These are phyloP conservation scores for Clitoria ternatea DNA, from an alignment of 306 rosid genomes.

Conservation along the genomic window DNA sequence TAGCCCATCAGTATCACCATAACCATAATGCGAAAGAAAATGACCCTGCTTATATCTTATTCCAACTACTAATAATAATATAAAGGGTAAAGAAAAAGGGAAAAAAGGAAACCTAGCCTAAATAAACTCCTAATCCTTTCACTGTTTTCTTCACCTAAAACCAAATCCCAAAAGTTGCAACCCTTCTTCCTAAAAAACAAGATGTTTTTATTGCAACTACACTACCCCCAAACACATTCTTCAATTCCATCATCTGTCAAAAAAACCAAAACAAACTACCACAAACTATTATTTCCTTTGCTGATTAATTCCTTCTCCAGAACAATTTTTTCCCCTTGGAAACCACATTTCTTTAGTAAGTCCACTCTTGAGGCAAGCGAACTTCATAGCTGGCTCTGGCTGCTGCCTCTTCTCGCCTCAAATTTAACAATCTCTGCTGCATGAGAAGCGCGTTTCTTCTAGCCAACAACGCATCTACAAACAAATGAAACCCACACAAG, in stretches of 20 bases:
- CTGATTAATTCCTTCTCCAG: neutral
- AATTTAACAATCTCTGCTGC: slow-evolving; percentile 37
- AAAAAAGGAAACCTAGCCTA: neutral
- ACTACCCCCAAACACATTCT: slow-evolving; percentile 45
- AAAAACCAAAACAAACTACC: slow-evolving; percentile 27
- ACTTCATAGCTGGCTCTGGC: slow-evolving; percentile 49
- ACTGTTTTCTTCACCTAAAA: slow-evolving; percentile 27
- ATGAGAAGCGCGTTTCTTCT: slow-evolving; percentile 46
- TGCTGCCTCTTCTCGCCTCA: slow-evolving; percentile 41
- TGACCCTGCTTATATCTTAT: slow-evolving; percentile 35
- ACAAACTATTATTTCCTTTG: slow-evolving; percentile 23
- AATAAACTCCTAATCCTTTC: slow-evolving; percentile 21
- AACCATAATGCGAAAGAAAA: slow-evolving; percentile 20
- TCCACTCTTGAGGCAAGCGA: slow-evolving; percentile 84
- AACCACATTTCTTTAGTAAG: slow-evolving; percentile 45
- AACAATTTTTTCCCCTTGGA: neutral
- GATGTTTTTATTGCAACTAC: slow-evolving; percentile 46
- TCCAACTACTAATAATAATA: slow-evolving; percentile 17
- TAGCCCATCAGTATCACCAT: neutral
- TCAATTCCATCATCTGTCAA: slow-evolving; percentile 27
- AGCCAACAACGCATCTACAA: slow-evolving; percentile 44
- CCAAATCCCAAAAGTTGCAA: slow-evolving; percentile 37
- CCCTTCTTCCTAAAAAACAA: slow-evolving; percentile 32
- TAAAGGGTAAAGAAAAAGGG: neutral
- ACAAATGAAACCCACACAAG: neutral